phyloP scores from a whole-genome alignment of 2,329 filamentous ascomycete species.

The Alternaria conjuncta region DNA sequence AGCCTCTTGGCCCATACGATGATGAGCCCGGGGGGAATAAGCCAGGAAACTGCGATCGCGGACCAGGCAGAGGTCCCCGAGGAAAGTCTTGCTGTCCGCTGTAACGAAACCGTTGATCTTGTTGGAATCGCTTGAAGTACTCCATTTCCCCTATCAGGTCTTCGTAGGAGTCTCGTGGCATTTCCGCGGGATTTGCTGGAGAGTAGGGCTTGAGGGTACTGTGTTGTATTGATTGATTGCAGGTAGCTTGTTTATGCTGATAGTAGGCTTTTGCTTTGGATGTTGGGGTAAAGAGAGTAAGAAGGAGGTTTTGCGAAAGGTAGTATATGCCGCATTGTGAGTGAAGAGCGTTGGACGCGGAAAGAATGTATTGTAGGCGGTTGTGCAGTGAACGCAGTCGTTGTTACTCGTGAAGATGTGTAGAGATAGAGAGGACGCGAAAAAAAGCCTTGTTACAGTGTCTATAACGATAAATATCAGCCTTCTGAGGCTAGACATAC shows the following conservation, averaged over 20 bases:
- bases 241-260: too few species aligned
- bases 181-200: background rate
- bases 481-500: rapidly evolving
- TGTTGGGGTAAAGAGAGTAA: background rate
- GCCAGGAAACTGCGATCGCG: background rate
- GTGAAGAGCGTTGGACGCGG: background rate
- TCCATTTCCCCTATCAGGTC: background rate
- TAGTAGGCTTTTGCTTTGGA: background rate
- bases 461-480: background rate
- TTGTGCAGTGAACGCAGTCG: background rate
- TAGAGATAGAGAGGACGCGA: background rate
- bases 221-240: background rate
- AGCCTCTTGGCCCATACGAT: background rate
- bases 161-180: background rate
- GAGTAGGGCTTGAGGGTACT: background rate
- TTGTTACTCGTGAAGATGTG: background rate
- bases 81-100: background rate
- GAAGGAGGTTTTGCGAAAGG: background rate
- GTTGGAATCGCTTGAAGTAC: background rate
- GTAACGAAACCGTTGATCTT: background rate
- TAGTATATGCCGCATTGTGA: background rate
- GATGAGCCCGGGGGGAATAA: background rate
- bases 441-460: background rate
- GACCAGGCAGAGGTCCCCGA: background rate
- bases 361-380: background rate